These are phyloP conservation scores for Fusarium sororula DNA, from an alignment of 2,329 filamentous ascomycete genomes.

Conservation along the genomic window DNA sequence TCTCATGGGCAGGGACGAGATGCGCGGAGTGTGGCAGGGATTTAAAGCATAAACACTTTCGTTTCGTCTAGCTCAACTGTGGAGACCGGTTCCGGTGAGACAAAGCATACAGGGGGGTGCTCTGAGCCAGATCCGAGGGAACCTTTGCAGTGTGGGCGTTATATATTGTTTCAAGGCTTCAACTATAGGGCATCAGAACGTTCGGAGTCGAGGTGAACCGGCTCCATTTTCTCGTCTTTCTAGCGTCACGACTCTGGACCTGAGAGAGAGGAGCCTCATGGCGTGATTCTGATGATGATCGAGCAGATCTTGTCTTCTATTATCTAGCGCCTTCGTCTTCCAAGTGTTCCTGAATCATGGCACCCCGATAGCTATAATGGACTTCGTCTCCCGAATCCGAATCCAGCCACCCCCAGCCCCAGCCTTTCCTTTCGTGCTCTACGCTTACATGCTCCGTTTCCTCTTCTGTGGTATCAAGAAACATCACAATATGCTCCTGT, in stretches of 20 bases:
- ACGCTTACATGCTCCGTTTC: neutral
- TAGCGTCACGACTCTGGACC: slow-evolving; percentile 19
- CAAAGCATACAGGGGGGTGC: slow-evolving; percentile 25
- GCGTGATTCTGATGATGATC: slow-evolving; percentile 34
- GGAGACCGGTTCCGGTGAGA: slow-evolving; percentile 35
- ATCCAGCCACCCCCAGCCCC: neutral
- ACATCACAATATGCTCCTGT: slow-evolving; percentile 8
- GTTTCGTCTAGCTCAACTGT: slow-evolving; percentile 37
- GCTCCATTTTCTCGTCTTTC: slow-evolving; percentile 25
- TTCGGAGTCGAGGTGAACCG: neutral
- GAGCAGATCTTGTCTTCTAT: slow-evolving; percentile 34
- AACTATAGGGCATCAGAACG: slow-evolving; percentile 26
- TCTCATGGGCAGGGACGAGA: slow-evolving; percentile 19
- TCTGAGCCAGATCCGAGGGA: slow-evolving; percentile 29
- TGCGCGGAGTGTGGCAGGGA: slow-evolving; percentile 25
- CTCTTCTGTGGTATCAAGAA: slow-evolving; percentile 5
- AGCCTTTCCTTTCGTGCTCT: slow-evolving; percentile 7
- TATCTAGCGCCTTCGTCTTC: slow-evolving; percentile 28
- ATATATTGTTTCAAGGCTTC: slow-evolving; percentile 31
- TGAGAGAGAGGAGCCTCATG: slow-evolving; percentile 29
- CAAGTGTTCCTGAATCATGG: slow-evolving; percentile 22
- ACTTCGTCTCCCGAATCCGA: neutral
- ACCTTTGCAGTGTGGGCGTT: slow-evolving; percentile 26
- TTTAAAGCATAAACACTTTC: slow-evolving; percentile 29
- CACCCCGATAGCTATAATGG: slow-evolving; percentile 4